A percentile compares a stretch with the other conserved stretches of the same genome.
Evolutionary conservation across 176 grass and related monocot genomes (phyloP).

Genomic region (Cenchrus purpureus): DNA sequence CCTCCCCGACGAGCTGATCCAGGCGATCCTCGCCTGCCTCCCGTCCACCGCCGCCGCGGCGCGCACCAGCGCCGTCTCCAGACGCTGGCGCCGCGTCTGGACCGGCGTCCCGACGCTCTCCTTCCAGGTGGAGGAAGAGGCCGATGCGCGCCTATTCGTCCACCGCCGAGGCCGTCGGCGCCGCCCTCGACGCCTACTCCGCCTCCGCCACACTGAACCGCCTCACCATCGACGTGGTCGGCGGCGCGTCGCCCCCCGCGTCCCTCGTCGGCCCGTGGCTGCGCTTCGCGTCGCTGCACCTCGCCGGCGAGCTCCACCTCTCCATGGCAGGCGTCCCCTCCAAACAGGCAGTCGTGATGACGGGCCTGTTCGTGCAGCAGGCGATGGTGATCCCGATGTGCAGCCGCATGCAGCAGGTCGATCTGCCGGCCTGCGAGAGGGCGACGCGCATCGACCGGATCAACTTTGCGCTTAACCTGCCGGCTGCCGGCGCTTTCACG

Average conservation of each 20-base stretch:
- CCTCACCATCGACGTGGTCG: background rate
- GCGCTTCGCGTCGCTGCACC: constrained; percentile 14
- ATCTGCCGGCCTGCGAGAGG: background rate
- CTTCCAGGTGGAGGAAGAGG: background rate
- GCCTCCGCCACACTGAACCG: background rate
- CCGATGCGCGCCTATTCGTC: background rate
- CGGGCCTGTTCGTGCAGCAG: no score
- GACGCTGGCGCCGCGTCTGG: constrained; percentile 28
- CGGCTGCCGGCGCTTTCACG: background rate
- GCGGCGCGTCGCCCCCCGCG: background rate
- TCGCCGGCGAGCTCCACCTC: constrained; percentile 4
- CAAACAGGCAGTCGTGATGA: background rate
- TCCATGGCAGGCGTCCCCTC: no score
- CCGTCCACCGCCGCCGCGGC: constrained; percentile 2
- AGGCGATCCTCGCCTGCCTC: background rate
- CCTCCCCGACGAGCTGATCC: constrained; percentile 18
- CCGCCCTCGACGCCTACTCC: constrained; percentile 12
- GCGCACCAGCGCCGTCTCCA: constrained; percentile 31
- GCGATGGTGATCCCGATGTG: no score
- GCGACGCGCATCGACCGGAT: background rate
- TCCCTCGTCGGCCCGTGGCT: background rate
- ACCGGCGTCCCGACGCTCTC: background rate
- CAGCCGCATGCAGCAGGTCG: background rate
- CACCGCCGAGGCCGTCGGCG: constrained; percentile 24
- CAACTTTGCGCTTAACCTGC: background rate